Base-by-base conservation (phyloP, 805 yeast species). In the Saturnispora gosingensis region DNA sequence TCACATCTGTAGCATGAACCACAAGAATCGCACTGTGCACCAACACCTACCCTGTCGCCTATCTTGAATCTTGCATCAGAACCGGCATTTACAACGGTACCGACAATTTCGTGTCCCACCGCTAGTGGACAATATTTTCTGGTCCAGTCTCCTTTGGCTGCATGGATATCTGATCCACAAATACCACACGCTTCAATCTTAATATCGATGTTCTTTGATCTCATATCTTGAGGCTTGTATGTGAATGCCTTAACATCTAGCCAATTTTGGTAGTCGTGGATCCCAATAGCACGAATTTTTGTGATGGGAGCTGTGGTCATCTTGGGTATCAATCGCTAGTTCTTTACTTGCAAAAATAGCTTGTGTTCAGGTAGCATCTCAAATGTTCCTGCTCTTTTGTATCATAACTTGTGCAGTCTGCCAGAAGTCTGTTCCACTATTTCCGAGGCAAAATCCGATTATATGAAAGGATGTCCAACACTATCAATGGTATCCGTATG, bases 41-140 rank as follows among this genome's bases (percentile, higher is more conserved):
- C 81, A 49, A 75, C 68, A 55, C 80, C 81, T 35, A 75, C 78
- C 57, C 78, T 67, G 49, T 77, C 73, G 18, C 81, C 81, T 30
- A 73, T 55, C 58, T 74, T 69, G 57, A 68, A 59, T 47, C 58
- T 53, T 35, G 68, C 57, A 18, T 46, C 45, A 13, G 60, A 54
- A 36, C 78, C 80, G 16, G 70, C 64, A 20, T 65, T 69, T n/a
- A 67, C 60, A 18, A 75, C 74, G 9, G 57, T 59, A 16, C 78
- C 78, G 16, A 75, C 64, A 56, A 75, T 72, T 58, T 75, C 80
- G 59, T 74, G 80, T 11, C 78, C 79, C 16, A 71, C 75, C 18
- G 60, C 61, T 22, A 61, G 24, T 44, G 61, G 59, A 15, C 54
- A 24, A 25, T 50, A 54, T 2, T 40, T 36, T 13, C 28, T 36